Percentiles rank a stretch among this genome's conserved stretches.
Conservation (phyloP, 345 rosid genomes). For the Firmiana major region DNA sequence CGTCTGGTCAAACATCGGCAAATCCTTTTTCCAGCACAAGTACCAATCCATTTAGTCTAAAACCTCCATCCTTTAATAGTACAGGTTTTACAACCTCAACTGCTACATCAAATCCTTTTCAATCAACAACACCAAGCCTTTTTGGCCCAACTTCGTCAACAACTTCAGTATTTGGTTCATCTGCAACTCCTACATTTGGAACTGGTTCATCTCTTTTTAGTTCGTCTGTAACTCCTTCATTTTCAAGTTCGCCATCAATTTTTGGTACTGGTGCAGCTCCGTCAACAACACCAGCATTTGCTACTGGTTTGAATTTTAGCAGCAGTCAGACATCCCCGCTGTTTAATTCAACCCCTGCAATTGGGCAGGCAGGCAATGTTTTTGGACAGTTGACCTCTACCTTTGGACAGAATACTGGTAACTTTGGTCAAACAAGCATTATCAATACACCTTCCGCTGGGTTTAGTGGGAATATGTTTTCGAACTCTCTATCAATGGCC, state of each 20-base stretch:
- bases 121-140: constrained; percentile 33
- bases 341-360: constrained; percentile 46
- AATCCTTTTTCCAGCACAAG: constrained; percentile 37
- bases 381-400: constrained; percentile 53
- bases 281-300: background rate
- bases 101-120: constrained; percentile 31
- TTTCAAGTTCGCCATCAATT: constrained; percentile 50
- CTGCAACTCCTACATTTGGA: constrained; percentile 47
- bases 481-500: constrained; percentile 44
- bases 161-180: constrained; percentile 41
- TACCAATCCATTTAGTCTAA: constrained; percentile 50
- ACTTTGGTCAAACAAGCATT: constrained; percentile 49
- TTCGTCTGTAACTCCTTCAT: constrained; percentile 46
- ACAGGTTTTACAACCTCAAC: constrained; percentile 39
- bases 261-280: background rate
- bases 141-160: constrained; percentile 47
- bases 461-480: constrained; percentile 37
- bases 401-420: constrained; percentile 46
- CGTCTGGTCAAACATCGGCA: constrained; percentile 33
- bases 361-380: constrained; percentile 56
- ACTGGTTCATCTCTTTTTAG: constrained; percentile 43
- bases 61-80: constrained; percentile 35
- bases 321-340: constrained; percentile 57
- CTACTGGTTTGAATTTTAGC: constrained; percentile 9
- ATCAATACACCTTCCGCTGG: constrained; percentile 56